Evolutionary conservation across 192 early-diverging fungal genomes (phyloP), one percentile per base, ranked within the genome.

Genomic region (Chytriomyces confervae): DNA sequence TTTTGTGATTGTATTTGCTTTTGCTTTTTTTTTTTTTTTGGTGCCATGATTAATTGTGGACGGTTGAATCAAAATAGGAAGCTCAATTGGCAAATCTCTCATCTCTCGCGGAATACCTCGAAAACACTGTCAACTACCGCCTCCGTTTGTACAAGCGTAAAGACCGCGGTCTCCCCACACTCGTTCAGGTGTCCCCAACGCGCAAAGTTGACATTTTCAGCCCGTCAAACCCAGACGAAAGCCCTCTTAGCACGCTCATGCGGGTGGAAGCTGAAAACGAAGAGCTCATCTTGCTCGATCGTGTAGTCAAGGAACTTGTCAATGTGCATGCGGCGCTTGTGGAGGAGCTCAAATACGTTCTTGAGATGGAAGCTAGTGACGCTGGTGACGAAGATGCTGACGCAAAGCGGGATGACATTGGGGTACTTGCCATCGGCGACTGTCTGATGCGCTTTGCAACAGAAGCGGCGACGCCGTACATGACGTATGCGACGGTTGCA

Each of bases 11-110:
- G 50, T 44, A 13, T 61, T 50, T 80, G 1, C 9, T 63, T 66
- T 7, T 47, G 3, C 9, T 29, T 65, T 23, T 29, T 27, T 27
- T 50, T 44, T 67, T 44, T 67, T 46, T 49, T 23, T 61, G 16
- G 43, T 47, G 43, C 7, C 0, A 0, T 16, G 18, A 7, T 6
- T 18, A 66, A 10, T 7, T 50, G 16, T n/a, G 13, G 11, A 23
- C 43, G 44, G 9, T 66, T 53, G 18, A 50, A 80, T 20, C 47
- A 23, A 16, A 80, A 53, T 72, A 83, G 82, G 81, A 84, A 82
- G 18, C 50, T 3, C 72, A 83, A 49, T 47, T 75, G 50, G 50
- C 48, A 18, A 83, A 80, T 63, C 70, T 83, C 20, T 8, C 70
- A 10, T n/a, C 67, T 24, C 43, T 83, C 43, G n/a, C 63, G 18